Evolutionary conservation across 805 yeast genomes (phyloP).

Genomic region (Myxozyma monticola): DNA sequence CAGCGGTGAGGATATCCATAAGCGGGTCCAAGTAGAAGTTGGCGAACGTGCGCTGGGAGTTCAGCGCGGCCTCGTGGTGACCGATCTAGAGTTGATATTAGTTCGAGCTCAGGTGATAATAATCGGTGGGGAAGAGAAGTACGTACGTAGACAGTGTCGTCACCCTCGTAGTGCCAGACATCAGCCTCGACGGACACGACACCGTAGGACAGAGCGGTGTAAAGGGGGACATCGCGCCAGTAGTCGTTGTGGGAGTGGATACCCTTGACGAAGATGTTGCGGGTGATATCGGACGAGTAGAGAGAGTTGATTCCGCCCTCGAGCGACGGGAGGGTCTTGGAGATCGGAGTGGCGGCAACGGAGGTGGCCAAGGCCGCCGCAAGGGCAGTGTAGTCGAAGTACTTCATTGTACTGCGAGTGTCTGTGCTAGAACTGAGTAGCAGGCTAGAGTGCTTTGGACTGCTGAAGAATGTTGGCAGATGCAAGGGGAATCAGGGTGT

Average conservation of each 20-base stretch:
- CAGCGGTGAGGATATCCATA: slow-evolving; percentile 47
- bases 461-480: no score
- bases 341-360: slow-evolving; percentile 23
- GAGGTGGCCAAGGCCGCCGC: slow-evolving; percentile 15
- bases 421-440: no score
- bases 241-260: slow-evolving; percentile 62
- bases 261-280: slow-evolving; percentile 41
- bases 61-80: slow-evolving; percentile 53
- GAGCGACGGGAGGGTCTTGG: slow-evolving; percentile 12
- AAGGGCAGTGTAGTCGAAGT: slow-evolving; percentile 1
- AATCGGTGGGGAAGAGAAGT: no score
- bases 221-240: slow-evolving; percentile 48
- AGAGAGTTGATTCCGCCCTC: slow-evolving; percentile 14
- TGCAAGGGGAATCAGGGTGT: no score
- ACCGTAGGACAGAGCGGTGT: slow-evolving; percentile 51
- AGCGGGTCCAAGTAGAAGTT: slow-evolving; percentile 57
- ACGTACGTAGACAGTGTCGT: slow-evolving; percentile 37
- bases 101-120: neutral
- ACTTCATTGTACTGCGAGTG: no score
- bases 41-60: slow-evolving; percentile 48
- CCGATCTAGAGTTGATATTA: slow-evolving; percentile 43
- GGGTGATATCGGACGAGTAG: slow-evolving; percentile 27
- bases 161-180: slow-evolving; percentile 49
- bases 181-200: slow-evolving; percentile 56
- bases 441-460: no score